Percentiles rank a stretch among this genome's conserved stretches.
These are phyloP conservation scores for Ascochyta koolunga DNA, from an alignment of 2,329 filamentous ascomycete genomes.

Conservation along the genomic window DNA sequence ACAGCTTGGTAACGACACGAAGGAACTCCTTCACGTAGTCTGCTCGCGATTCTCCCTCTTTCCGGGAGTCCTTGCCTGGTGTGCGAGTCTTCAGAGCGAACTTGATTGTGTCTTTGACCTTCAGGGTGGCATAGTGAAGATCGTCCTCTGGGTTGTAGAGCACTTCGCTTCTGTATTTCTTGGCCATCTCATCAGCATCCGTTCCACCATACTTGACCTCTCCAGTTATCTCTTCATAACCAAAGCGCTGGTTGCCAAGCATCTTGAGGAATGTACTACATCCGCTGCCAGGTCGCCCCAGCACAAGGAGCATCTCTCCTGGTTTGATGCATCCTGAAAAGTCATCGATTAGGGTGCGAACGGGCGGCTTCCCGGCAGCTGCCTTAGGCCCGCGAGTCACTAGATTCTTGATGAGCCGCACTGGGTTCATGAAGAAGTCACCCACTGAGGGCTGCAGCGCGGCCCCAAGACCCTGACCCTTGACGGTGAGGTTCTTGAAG, in stretches of 20 bases:
- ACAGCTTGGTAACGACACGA: constrained; percentile 71
- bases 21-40: constrained; percentile 68
- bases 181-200: constrained; percentile 56
- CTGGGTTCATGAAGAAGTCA: constrained; percentile 67
- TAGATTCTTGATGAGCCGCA: constrained; percentile 60
- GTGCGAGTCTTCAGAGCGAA: constrained; percentile 75
- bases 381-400: constrained; percentile 51
- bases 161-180: constrained; percentile 68
- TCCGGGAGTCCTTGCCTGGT: constrained; percentile 65
- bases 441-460: constrained; percentile 66
- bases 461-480: constrained; percentile 65
- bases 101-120: constrained; percentile 73
- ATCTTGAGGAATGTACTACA: constrained; percentile 75
- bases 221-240: constrained; percentile 64
- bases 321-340: constrained; percentile 73
- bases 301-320: constrained; percentile 73
- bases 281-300: constrained; percentile 71
- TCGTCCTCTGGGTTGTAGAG: constrained; percentile 81
- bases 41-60: constrained; percentile 65
- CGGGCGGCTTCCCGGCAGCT: constrained; percentile 57
- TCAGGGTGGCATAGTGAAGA: constrained; percentile 78
- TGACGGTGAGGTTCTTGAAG: constrained; percentile 68
- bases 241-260: constrained; percentile 67
- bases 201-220: constrained; percentile 63
- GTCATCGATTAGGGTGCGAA: constrained; percentile 69